A percentile compares a stretch with the other conserved stretches of the same genome.
phyloP scores from a whole-genome alignment of 257 asterid species.

The Scutellaria baicalensis region DNA sequence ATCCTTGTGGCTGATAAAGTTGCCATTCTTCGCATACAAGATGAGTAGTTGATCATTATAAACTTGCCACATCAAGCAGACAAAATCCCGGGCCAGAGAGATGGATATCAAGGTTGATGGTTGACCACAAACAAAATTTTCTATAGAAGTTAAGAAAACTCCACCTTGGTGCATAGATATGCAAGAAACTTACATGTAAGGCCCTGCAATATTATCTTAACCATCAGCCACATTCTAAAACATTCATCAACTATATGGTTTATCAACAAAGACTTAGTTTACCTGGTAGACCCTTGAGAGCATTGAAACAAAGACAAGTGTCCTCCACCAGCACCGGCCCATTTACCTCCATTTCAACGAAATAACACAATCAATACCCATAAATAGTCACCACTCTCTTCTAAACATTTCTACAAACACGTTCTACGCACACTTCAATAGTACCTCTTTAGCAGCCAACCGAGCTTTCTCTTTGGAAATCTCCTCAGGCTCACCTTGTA shows the following conservation, averaged over 20 bases:
- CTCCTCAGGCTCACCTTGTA: slow-evolving; percentile 97
- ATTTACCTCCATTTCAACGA: slow-evolving; percentile 50
- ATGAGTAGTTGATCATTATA: background rate
- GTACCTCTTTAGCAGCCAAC: slow-evolving; percentile 84
- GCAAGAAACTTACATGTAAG: slow-evolving; percentile 77
- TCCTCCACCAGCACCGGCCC: slow-evolving; percentile 99
- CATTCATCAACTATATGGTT: background rate
- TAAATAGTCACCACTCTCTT: background rate
- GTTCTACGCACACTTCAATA: background rate
- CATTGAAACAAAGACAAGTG: slow-evolving; percentile 94
- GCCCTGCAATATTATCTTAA: slow-evolving; percentile 55
- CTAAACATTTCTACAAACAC: slow-evolving; percentile 26
- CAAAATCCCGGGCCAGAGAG: background rate
- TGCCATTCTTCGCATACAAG: background rate
- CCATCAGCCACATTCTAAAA: slow-evolving; percentile 14
- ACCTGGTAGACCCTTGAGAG: slow-evolving; percentile 96
- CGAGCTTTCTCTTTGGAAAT: slow-evolving; percentile 90
- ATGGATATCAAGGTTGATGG: background rate
- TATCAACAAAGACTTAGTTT: background rate
- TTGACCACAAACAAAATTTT: background rate
- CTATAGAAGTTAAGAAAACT: background rate
- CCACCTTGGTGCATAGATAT: slow-evolving; percentile 25
- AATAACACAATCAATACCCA: slow-evolving; percentile 10
- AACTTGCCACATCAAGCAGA: slow-evolving; percentile 3
- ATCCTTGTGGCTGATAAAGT: background rate